Percentiles rank a stretch among this genome's conserved stretches.
phyloP scores from a whole-genome alignment of 2,329 filamentous ascomycete genomes.

The Aspergillus sp. region DNA sequence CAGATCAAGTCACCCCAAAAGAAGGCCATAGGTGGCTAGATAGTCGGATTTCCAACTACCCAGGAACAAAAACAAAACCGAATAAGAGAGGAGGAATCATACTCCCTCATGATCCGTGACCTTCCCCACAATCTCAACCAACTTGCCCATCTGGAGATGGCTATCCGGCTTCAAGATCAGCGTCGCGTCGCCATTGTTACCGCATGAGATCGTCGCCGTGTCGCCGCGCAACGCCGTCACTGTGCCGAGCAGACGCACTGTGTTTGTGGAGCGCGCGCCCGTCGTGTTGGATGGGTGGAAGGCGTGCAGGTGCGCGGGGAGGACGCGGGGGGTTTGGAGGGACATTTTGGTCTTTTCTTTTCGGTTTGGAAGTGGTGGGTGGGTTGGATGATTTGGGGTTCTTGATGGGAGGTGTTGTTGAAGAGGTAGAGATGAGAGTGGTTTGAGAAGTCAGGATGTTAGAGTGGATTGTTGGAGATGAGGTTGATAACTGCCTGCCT shows the following conservation, averaged over 20 bases:
- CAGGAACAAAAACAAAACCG: not conserved
- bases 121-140: slow-evolving; percentile 49
- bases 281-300: slow-evolving; percentile 58
- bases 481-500: too few species aligned
- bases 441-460: too few species aligned
- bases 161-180: slow-evolving; percentile 66
- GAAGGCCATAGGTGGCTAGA: too few species aligned
- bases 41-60: too few species aligned
- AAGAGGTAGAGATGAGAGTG: too few species aligned
- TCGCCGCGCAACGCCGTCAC: slow-evolving; percentile 81
- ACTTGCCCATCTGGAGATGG: slow-evolving; percentile 44
- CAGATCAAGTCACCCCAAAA: too few species aligned
- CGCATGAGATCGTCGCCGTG: slow-evolving; percentile 75
- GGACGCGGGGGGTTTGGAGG: slow-evolving; percentile 78
- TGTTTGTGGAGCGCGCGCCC: slow-evolving; percentile 49
- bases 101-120: slow-evolving; percentile 45
- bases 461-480: too few species aligned
- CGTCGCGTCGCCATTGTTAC: slow-evolving; percentile 66
- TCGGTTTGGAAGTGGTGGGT: not conserved
- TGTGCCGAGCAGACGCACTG: slow-evolving; percentile 82
- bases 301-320: slow-evolving; percentile 72
- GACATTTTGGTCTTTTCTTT: slow-evolving; percentile 54
- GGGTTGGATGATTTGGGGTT: not conserved
- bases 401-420: not conserved
- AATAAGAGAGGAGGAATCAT: slow-evolving; percentile 6